Evolutionary conservation across 164 flowering plant species (phyloP), one percentile per base, ranked within the genome.

Genomic region (Tinospora cordifolia): DNA sequence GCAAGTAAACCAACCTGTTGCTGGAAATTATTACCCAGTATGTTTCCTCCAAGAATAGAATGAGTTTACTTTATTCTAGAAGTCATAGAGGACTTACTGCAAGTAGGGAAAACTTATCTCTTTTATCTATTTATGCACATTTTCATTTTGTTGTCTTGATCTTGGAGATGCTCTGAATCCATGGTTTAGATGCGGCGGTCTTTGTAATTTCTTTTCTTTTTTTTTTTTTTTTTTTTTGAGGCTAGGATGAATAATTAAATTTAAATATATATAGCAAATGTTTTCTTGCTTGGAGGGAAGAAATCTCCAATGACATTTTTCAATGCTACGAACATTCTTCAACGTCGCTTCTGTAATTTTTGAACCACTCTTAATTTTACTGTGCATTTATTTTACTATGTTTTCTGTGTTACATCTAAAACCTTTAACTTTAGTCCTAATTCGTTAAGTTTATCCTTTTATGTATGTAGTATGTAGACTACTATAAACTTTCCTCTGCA

Each of bases 1-100:
- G 72, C 77, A 90, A 84, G 93, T 89, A 68, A 79, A 87, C 79
- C 90, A 94, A 82, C 97, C 92, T 40, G 73, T 84, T 81, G 90
- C 99, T 63, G 99, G 99, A 82, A 94, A 94, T 76, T 94, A 92
- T 78, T 94, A 92, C 75, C 99, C 97, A 0, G 99, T 92, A 86
- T 72, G 96, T 84, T 68, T 25, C 30, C 26, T 17, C n/a, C 60
- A 27, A 60, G 34, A 59, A 8, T 60, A 57, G n/a, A 25, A 59
- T 24, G 41, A 24, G 41, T 69, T 3, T 25, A 46, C 34, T 15
- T 0, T 24, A 13, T 25, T 15, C 46, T 62, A 44, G 44, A 26
- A 36, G 25, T 67, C 49, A 26, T 25, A 38, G 17, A 44, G 26
- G 24, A n/a, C 36, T 30, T 25, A 10, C 13, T 27, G 13, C 17